Evolutionary conservation across 495 filamentous ascomycete genomes (phyloP), one percentile per base, ranked within the genome.

Genomic region (Hyaloscypha hepaticicola): DNA sequence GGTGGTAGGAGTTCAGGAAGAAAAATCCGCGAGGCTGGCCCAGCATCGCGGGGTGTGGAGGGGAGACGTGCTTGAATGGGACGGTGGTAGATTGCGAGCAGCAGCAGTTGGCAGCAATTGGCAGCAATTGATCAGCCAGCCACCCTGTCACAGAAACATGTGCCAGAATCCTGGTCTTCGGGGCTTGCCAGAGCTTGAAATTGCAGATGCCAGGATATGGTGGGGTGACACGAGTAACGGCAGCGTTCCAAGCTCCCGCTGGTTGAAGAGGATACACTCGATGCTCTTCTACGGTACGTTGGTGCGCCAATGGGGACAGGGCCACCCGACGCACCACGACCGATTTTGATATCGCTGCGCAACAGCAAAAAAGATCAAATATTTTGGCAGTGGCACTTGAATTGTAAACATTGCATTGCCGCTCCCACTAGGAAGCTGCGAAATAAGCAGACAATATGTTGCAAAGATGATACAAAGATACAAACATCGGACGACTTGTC

Each of bases 181-280:
- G 25, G n/a, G 27, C 22, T 26, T 25, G 28, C n/a, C n/a, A 28
- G 50, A 28, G 7, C 7, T 51, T 9, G n/a, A 24, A 21, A 45
- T 31, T 21, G n/a, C 21, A 24, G 27, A 45, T 57, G 61, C 60
- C 49, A 62, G 60, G 60, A 51, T 62, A 27, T 6, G 21, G 22
- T 53, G 50, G 50, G 50, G 50, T 53, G 50, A 53, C 50, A 53
- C 50, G 6, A 57, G 31, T 25, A 55, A 41, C 61, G 51, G 49
- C 60, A 53, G 22, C 27, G 22, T 0, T 8, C 31, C 58, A 29
- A 56, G 27, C 29, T 50, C 27, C 21, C 62, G 61, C 25, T 57
- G 56, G 50, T 56, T 48, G 33, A 63, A 64, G 31, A 45, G 51
- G 53, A 49, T 34, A 52, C 49, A 58, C 26, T 33, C n/a, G 41